Evolutionary conservation across 2,329 filamentous ascomycete species (phyloP).

Genomic region (Hymenoscyphus fructigenus): DNA sequence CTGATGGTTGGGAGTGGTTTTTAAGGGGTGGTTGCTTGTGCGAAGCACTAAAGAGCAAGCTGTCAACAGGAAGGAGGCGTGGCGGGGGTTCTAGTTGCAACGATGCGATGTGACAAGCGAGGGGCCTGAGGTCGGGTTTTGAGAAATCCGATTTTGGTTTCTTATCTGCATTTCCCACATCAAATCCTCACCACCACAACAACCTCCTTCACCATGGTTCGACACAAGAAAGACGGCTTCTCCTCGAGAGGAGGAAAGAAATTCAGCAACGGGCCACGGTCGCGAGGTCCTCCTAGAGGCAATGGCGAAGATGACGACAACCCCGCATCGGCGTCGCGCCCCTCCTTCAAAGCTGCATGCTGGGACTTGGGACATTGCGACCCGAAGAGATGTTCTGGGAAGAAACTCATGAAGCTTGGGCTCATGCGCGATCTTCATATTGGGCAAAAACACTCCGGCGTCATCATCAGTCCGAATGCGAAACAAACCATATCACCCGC

Average conservation of each 20-base stretch:
- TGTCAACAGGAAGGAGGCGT: constrained; percentile 20
- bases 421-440: constrained; percentile 91
- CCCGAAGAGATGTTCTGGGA: constrained; percentile 93
- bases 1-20: constrained; percentile 7
- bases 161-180: not conserved
- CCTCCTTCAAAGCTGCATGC: constrained; percentile 84
- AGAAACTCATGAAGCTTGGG: constrained; percentile 87
- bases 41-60: constrained; percentile 17
- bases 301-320: constrained; percentile 43
- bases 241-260: constrained; percentile 69
- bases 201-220: constrained; percentile 64
- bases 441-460: constrained; percentile 86
- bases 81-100: not conserved
- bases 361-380: constrained; percentile 99
- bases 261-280: constrained; percentile 57
- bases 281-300: constrained; percentile 51
- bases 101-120: constrained; percentile 5
- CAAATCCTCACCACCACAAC: constrained; percentile 1
- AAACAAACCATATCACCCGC: constrained; percentile 81
- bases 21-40: constrained; percentile 11
- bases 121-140: not conserved
- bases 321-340: constrained; percentile 41
- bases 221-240: constrained; percentile 89
- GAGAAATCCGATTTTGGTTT: not conserved
- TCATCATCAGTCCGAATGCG: constrained; percentile 94